These are phyloP conservation scores for Fistulinella staudtii DNA, from an alignment of 1,284 basidiomycete genomes.

Conservation along the genomic window DNA sequence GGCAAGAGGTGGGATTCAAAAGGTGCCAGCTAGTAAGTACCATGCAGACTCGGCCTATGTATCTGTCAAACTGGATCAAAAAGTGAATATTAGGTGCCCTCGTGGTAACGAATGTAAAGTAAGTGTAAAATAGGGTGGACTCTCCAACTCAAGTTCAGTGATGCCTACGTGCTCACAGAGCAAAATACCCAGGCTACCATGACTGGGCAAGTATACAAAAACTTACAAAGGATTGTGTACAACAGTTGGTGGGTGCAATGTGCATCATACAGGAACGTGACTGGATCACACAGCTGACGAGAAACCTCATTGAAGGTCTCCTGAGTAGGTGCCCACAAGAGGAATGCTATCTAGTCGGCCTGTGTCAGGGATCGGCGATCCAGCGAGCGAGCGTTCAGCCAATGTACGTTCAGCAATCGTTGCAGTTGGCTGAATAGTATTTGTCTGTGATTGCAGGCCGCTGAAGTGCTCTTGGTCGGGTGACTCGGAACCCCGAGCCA, in stretches of 20 bases:
- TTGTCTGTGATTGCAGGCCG: constrained; percentile 39
- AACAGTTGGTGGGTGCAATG: constrained; percentile 4
- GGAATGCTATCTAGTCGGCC: constrained; percentile 24
- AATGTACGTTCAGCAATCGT: constrained; percentile 51
- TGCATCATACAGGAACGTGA: constrained; percentile 1
- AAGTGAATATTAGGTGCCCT: too few species aligned
- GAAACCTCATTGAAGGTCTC: constrained; percentile 12
- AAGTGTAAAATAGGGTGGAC: constrained; percentile 14
- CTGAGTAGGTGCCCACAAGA: constrained; percentile 26
- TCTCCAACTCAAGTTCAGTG: constrained; percentile 1
- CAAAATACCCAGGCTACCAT: not conserved
- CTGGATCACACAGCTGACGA: not conserved
- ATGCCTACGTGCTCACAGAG: not conserved
- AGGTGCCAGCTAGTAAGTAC: too few species aligned
- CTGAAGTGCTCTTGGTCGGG: constrained; percentile 31
- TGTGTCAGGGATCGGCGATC: constrained; percentile 42
- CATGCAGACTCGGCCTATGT: too few species aligned
- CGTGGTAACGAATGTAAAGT: constrained; percentile 5
- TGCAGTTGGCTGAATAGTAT: constrained; percentile 44
- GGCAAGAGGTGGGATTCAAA: too few species aligned
- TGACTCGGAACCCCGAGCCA: constrained; percentile 41
- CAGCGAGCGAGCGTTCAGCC: constrained; percentile 57
- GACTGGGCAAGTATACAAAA: constrained; percentile 11
- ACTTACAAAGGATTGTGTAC: constrained; percentile 7
- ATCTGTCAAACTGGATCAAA: too few species aligned